These are phyloP conservation scores for Zopfia rhizophila DNA, from an alignment of 2,329 filamentous ascomycete genomes.

Conservation along the genomic window DNA sequence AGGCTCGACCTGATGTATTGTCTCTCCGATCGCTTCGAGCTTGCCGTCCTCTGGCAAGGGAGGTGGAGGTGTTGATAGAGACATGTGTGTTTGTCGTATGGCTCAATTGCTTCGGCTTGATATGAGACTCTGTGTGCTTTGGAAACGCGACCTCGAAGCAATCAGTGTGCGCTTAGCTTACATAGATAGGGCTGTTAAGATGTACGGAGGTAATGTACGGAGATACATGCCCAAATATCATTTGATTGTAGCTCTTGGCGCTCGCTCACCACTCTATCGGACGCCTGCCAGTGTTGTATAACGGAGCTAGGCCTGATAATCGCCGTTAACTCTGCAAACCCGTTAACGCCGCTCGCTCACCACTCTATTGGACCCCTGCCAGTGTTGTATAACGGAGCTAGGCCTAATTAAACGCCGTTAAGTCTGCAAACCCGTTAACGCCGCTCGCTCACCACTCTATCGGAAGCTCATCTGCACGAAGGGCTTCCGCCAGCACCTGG, in stretches of 20 bases:
- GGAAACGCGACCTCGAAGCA: too few species aligned
- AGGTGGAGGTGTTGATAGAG: too few species aligned
- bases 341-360: slow-evolving; percentile 6
- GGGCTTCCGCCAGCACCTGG: too few species aligned
- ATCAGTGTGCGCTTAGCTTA: too few species aligned
- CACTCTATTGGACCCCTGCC: slow-evolving; percentile 4
- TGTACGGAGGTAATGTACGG: too few species aligned
- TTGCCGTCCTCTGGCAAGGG: slow-evolving; percentile 5
- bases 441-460: too few species aligned
- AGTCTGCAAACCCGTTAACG: slow-evolving; percentile 9
- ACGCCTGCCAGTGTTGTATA: slow-evolving; percentile 12
- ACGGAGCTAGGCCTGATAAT: slow-evolving; percentile 10
- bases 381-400: slow-evolving; percentile 14
- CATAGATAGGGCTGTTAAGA: too few species aligned
- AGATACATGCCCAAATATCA: slow-evolving; percentile 6
- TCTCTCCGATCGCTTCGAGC: slow-evolving; percentile 7
- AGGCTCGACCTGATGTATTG: slow-evolving; percentile 5
- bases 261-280: not conserved
- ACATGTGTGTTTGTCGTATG: too few species aligned
- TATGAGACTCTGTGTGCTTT: too few species aligned
- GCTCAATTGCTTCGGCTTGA: too few species aligned
- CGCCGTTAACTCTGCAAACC: slow-evolving; percentile 6
- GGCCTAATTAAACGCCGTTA: slow-evolving; percentile 5
- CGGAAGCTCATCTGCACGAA: too few species aligned
- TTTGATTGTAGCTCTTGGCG: slow-evolving; percentile 1